Base-by-base conservation (phyloP, 768 basidiomycete species). In the Tulasnella sp. region DNA sequence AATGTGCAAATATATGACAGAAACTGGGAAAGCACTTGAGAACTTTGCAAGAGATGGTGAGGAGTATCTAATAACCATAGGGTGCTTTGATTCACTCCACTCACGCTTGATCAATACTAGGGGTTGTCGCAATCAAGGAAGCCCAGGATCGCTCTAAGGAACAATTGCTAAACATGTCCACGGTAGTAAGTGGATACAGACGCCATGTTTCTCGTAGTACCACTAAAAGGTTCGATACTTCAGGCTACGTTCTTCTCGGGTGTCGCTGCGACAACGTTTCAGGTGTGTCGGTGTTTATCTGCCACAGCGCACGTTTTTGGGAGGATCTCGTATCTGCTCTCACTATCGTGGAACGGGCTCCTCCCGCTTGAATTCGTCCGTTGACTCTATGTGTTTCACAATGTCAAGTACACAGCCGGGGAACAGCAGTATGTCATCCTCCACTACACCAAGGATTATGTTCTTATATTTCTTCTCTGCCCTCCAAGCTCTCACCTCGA, bases 21-120 rank as follows among this genome's bases (percentile, higher is more conserved):
- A 85, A 77, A 89, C 93, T 74, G 89, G 89, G 7, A 84, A 87
- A 1, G 89, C 90, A 0, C 83, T 93, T n/a, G 86, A 86, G 1
- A 88, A 90, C 83, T 92, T 93, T 83, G 89, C 92, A 69, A 90
- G 92, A 86, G 87, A 92, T 76, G 91, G 91, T 89, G 34, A n/a
- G 58, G 3, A 34, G 8, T 42, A 36, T 73, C 42, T 42, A 12
- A 1, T 7, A 34, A 11, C n/a, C n/a, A 15, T 25, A 15, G 11
- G 8, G 5, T 31, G 2, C 7, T 7, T 25, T 31, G 49, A 37
- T 22, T 12, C 22, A 31, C 22, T 2, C 34, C 22, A 25, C 19
- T 19, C 69, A 42, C 9, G 1, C 25, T 1, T 6, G 9, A 70
- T 25, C 15, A 12, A 31, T 12, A 1, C 31, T 31, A 91, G 90